Conservation (phyloP, 495 filamentous ascomycete genomes). For the Usnea hakonensis region DNA sequence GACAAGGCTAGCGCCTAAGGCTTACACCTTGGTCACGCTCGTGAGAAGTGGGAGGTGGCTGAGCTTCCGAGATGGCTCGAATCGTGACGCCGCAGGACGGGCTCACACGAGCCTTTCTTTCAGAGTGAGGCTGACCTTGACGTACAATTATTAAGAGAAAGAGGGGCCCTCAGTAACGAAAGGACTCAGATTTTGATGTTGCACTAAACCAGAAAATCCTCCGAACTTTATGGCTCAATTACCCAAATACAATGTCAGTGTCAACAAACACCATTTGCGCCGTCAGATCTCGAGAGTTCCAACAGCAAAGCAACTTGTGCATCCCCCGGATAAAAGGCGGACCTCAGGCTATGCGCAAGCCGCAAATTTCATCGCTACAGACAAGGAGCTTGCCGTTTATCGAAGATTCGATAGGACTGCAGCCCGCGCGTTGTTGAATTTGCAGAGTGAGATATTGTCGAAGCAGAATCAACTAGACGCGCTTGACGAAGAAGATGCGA, state of each 20-base stretch:
- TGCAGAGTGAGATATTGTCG: slow-evolving; percentile 7
- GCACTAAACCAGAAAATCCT: background rate
- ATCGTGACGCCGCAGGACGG: background rate
- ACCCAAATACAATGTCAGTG: slow-evolving; percentile 1
- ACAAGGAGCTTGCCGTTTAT: slow-evolving; percentile 15
- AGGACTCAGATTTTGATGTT: background rate
- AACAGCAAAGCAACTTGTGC: background rate
- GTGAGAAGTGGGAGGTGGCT: background rate
- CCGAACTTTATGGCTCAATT: background rate
- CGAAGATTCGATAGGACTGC: slow-evolving; percentile 13
- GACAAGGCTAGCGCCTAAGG: background rate
- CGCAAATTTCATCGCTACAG: slow-evolving; percentile 12
- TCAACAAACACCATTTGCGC: background rate
- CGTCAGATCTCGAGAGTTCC: background rate
- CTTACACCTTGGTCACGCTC: background rate
- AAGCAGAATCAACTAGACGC: slow-evolving; percentile 4
- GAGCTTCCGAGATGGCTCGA: background rate
- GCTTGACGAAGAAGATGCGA: slow-evolving; percentile 11
- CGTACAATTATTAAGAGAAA: background rate
- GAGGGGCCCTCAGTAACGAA: background rate
- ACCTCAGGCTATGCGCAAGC: slow-evolving; percentile 9
- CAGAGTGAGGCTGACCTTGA: slow-evolving; percentile 1
- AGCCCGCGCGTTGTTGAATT: slow-evolving; percentile 3
- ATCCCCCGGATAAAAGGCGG: background rate
- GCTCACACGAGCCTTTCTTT: background rate